These are phyloP conservation scores for Plasmodium vinckei DNA, from an alignment of 169 alveolate genomes.

Conservation along the genomic window DNA sequence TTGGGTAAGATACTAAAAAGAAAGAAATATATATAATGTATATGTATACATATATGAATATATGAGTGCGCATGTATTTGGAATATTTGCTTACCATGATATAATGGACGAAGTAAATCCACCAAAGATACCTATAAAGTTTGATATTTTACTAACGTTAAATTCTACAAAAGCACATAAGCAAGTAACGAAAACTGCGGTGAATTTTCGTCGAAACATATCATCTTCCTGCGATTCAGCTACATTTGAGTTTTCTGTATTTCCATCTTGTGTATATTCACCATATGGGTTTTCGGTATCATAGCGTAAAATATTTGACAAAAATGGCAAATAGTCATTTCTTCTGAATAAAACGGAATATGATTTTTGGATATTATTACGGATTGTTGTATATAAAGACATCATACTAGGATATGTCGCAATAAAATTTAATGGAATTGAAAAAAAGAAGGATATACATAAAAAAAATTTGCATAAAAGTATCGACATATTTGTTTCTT, in stretches of 20 bases:
- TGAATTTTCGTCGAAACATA: slow-evolving; percentile 16
- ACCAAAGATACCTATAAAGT: slow-evolving; percentile 71
- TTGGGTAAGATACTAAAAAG: slow-evolving; percentile 57
- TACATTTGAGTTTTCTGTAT: slow-evolving; percentile 33
- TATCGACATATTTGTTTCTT: slow-evolving; percentile 52
- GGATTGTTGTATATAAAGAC: slow-evolving; percentile 12
- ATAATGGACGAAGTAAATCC: slow-evolving; percentile 66
- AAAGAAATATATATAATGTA: not conserved
- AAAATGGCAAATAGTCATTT: slow-evolving; percentile 24
- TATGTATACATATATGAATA: not conserved
- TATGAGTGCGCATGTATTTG: not conserved
- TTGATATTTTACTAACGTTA: slow-evolving; percentile 56
- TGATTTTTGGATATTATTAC: slow-evolving; percentile 17
- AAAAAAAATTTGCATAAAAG: slow-evolving; percentile 62
- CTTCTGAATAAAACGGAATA: slow-evolving; percentile 27
- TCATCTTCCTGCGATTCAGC: slow-evolving; percentile 38
- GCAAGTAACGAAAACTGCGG: slow-evolving; percentile 31
- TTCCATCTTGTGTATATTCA: slow-evolving; percentile 74
- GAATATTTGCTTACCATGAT: slow-evolving; percentile 43
- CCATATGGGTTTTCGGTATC: slow-evolving; percentile 75
- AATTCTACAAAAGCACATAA: slow-evolving; percentile 59
- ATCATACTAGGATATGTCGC: slow-evolving; percentile 65
- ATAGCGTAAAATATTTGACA: slow-evolving; percentile 29
- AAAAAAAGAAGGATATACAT: slow-evolving; percentile 56
- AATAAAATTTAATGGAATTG: slow-evolving; percentile 69